phyloP scores from a whole-genome alignment of 2,329 filamentous ascomycete species.

The Stachybotrys chartarum region DNA sequence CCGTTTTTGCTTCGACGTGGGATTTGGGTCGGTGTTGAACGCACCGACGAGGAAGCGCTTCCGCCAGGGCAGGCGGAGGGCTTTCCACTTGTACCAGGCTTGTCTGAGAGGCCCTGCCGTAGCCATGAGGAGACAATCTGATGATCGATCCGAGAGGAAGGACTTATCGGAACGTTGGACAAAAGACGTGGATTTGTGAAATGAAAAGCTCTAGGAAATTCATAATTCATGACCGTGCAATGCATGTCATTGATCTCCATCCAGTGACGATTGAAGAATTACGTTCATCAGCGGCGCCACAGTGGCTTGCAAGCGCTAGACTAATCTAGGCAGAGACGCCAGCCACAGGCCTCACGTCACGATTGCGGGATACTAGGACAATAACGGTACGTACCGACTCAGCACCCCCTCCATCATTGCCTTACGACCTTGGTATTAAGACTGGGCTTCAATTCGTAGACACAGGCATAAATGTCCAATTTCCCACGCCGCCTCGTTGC shows the following conservation, averaged over 20 bases:
- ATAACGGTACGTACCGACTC: not conserved
- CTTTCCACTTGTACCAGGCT: conserved; percentile 56
- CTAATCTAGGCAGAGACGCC: too few species aligned
- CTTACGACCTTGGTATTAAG: not conserved
- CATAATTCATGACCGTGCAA: not conserved
- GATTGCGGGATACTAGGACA: not conserved
- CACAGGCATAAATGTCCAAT: not conserved
- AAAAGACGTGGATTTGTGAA: too few species aligned
- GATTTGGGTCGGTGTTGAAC: conserved; percentile 10
- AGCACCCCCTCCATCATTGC: not conserved
- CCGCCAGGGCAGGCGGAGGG: conserved; percentile 55
- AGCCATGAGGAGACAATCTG: conserved; percentile 19
- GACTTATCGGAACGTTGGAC: too few species aligned
- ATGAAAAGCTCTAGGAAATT: too few species aligned
- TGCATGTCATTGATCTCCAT: not conserved
- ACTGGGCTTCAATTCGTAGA: too few species aligned
- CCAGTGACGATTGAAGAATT: not conserved
- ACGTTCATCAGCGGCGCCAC: not conserved
- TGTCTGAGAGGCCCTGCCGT: conserved; percentile 27
- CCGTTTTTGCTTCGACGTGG: too few species aligned
- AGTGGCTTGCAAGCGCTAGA: not conserved
- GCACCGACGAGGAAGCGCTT: conserved; percentile 55
- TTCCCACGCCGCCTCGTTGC: too few species aligned
- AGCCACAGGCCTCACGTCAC: not conserved
- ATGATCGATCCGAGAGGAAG: not conserved